These are phyloP conservation scores for Mycena maculata DNA, from an alignment of 768 basidiomycete species.

Conservation along the genomic window DNA sequence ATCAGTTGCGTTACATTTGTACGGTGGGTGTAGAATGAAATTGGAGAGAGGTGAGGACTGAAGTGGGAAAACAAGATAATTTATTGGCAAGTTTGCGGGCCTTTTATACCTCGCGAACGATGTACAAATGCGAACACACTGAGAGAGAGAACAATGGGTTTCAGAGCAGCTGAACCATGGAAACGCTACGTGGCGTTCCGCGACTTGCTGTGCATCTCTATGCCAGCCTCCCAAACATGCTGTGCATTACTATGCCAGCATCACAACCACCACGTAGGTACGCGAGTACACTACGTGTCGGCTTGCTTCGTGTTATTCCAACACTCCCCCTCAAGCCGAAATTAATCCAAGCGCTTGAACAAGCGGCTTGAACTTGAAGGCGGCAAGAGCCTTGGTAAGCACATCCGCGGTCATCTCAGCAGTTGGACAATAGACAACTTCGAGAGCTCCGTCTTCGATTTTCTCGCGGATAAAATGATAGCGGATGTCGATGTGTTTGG, in stretches of 20 bases:
- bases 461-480: no score
- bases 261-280: neutral
- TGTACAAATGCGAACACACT: neutral
- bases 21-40: neutral
- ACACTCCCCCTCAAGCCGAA: no score
- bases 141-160: conserved; percentile 4
- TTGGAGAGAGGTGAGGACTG: neutral
- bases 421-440: no score
- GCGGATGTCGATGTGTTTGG: no score
- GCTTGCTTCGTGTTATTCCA: neutral
- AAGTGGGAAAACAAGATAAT: conserved; percentile 4
- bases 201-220: conserved; percentile 3
- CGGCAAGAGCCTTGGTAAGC: no score
- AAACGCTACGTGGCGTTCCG: no score
- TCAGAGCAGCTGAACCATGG: neutral
- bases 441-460: no score
- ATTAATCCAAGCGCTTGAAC: no score
- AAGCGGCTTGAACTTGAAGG: no score
- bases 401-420: no score
- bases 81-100: neutral
- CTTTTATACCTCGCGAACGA: conserved; percentile 3
- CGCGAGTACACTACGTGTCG: neutral
- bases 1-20: no score
- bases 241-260: neutral
- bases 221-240: neutral